Evolutionary conservation across 176 grass and related monocot species (phyloP).

Genomic region (sorghum (Sorghum bicolor)): DNA sequence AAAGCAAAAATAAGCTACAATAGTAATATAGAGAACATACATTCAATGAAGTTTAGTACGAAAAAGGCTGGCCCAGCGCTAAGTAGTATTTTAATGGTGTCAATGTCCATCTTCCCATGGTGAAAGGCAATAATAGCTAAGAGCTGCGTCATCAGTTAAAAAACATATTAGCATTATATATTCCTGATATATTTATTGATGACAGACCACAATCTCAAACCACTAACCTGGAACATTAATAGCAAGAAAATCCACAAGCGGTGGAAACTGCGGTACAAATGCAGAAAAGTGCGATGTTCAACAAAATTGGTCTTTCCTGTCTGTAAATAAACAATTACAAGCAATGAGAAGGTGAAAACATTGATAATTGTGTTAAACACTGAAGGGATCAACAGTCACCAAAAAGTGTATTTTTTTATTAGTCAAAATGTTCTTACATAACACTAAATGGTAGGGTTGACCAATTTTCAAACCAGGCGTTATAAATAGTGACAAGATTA

Average conservation of each 20-base stretch:
- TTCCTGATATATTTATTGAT: constrained; percentile 14
- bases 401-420: not conserved
- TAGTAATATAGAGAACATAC: constrained; percentile 43
- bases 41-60: constrained; percentile 79
- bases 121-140: constrained; percentile 84
- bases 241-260: constrained; percentile 98
- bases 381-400: not conserved
- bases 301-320: constrained; percentile 94
- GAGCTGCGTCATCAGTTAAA: constrained; percentile 49
- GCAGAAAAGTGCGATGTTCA: constrained; percentile 96
- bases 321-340: constrained; percentile 41
- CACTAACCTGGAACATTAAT: constrained; percentile 91
- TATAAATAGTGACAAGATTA: not conserved
- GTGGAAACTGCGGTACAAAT: constrained; percentile 93
- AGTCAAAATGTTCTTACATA: constrained; percentile 8
- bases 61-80: constrained; percentile 93
- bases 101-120: constrained; percentile 60
- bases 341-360: not conserved
- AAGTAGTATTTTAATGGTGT: constrained; percentile 88
- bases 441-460: not conserved
- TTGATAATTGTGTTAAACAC: constrained; percentile 22
- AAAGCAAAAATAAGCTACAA: constrained; percentile 11
- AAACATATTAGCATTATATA: not conserved
- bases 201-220: not conserved
- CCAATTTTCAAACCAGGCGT: not conserved